Percentiles rank a stretch among this genome's conserved stretches.
Conservation (phyloP, 352 stramenopile genomes). For the Phytophthora boehmeriae region DNA sequence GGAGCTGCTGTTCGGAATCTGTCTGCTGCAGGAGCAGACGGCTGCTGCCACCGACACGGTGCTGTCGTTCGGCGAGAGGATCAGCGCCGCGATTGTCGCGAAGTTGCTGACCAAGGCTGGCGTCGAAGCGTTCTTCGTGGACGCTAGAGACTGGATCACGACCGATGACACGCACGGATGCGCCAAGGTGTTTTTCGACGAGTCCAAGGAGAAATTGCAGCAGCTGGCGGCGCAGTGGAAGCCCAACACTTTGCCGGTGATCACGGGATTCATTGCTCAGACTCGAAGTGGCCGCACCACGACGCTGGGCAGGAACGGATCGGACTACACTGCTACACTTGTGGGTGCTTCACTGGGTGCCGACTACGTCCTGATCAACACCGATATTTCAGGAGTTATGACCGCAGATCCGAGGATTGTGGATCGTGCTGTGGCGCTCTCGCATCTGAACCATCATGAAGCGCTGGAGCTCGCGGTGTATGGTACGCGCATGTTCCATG, state of each 20-base stretch:
- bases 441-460: conserved; percentile 82
- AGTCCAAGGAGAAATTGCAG: conserved; percentile 75
- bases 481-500: conserved; percentile 85
- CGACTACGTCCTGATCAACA: conserved; percentile 89
- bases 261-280: conserved; percentile 80
- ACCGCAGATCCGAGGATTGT: conserved; percentile 81
- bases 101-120: conserved; percentile 62
- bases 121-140: conserved; percentile 68
- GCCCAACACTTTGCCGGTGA: conserved; percentile 54
- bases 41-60: conserved; percentile 69
- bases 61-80: conserved; percentile 80
- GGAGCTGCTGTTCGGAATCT: conserved; percentile 80
- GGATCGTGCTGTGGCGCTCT: conserved; percentile 68
- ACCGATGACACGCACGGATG: conserved; percentile 75
- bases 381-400: conserved; percentile 86
- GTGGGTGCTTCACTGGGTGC: conserved; percentile 67
- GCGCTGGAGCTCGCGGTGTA: conserved; percentile 84
- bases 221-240: conserved; percentile 48
- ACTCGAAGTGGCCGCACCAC: conserved; percentile 69
- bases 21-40: conserved; percentile 78
- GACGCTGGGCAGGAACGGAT: conserved; percentile 83
- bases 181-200: conserved; percentile 80
- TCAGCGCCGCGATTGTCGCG: conserved; percentile 75
- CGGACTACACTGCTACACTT: conserved; percentile 86
- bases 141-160: conserved; percentile 74